phyloP scores from a whole-genome alignment of 2,329 filamentous ascomycete genomes.

The Aspergillus sp. region DNA sequence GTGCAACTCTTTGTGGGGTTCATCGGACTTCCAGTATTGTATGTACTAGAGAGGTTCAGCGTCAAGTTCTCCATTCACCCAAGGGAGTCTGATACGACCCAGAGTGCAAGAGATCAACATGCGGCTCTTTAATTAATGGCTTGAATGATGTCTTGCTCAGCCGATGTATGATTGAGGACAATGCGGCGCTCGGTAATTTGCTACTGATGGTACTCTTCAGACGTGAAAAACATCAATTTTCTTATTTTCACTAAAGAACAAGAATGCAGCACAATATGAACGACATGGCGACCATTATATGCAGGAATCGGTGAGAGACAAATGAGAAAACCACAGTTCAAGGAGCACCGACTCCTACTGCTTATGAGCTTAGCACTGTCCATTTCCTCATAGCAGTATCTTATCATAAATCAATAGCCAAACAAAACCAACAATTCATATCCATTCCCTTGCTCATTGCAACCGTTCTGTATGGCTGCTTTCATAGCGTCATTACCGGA shows the following conservation, averaged over 20 bases:
- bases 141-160: background rate
- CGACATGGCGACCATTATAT: background rate
- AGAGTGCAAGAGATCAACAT: background rate
- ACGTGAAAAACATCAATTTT: too few species aligned
- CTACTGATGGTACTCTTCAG: background rate
- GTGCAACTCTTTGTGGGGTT: background rate
- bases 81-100: background rate
- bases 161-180: too few species aligned
- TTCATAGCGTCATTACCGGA: constrained; percentile 1
- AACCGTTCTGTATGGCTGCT: background rate
- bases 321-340: background rate
- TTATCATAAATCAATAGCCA: background rate
- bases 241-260: too few species aligned
- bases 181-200: background rate
- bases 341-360: background rate
- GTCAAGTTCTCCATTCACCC: background rate
- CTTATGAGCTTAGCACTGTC: background rate
- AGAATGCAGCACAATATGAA: background rate
- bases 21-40: background rate
- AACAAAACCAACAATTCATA: background rate
- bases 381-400: background rate
- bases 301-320: background rate
- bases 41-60: background rate
- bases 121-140: background rate
- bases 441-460: constrained; percentile 2